Conservation (phyloP, 1,284 basidiomycete genomes). For the Microbotryum lychnidis-dioicae region DNA sequence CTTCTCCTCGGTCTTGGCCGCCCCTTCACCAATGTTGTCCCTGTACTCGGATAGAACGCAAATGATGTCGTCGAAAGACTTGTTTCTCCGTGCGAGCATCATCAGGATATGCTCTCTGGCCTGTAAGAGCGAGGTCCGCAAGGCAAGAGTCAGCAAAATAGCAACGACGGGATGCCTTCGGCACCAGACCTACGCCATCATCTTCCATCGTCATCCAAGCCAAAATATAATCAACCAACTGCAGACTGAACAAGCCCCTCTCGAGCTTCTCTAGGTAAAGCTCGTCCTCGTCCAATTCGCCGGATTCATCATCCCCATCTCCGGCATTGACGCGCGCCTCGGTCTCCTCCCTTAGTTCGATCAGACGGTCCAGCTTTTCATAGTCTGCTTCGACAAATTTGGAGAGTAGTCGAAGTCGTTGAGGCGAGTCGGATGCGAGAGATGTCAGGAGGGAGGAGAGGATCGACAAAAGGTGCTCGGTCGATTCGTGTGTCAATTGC, state of each 20-base stretch:
- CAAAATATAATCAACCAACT: conserved; percentile 83
- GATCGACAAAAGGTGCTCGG: conserved; percentile 77
- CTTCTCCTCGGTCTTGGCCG: neutral
- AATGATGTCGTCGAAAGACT: conserved; percentile 58
- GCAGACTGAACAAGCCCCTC: conserved; percentile 76
- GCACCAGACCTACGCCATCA: conserved; percentile 63
- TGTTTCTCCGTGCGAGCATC: conserved; percentile 64
- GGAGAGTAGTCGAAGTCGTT: conserved; percentile 71
- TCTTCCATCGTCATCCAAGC: conserved; percentile 98
- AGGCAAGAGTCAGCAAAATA: conserved; percentile 20
- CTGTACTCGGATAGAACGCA: conserved; percentile 57
- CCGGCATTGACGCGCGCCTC: conserved; percentile 48
- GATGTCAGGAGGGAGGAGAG: conserved; percentile 82
- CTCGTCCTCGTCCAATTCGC: conserved; percentile 60
- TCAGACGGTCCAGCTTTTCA: conserved; percentile 83
- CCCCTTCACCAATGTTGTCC: conserved; percentile 57
- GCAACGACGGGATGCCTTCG: neutral
- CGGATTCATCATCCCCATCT: conserved; percentile 51
- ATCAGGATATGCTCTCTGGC: conserved; percentile 61
- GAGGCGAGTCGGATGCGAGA: conserved; percentile 71
- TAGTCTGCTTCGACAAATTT: conserved; percentile 91
- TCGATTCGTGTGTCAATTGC: conserved; percentile 58
- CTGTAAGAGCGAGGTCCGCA: conserved; percentile 44
- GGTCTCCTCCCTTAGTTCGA: conserved; percentile 74
- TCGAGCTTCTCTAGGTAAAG: conserved; percentile 79